Evolutionary conservation across 2,329 filamentous ascomycete genomes (phyloP).

Genomic region (Drechslerella coelobrocha): DNA sequence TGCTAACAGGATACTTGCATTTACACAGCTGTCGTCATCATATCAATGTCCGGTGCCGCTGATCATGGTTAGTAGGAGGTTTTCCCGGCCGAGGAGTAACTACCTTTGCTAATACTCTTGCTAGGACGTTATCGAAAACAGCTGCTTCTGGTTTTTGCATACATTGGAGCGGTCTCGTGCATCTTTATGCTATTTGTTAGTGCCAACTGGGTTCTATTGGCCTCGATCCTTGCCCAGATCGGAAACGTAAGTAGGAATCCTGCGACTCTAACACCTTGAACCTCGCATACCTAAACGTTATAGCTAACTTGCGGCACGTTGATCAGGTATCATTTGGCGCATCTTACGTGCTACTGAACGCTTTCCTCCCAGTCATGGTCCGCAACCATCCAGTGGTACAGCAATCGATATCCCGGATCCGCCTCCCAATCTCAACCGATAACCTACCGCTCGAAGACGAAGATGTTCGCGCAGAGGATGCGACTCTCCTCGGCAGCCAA

Average conservation of each 20-base stretch:
- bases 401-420: conserved; percentile 31
- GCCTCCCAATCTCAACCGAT: conserved; percentile 21
- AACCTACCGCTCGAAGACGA: conserved; percentile 32
- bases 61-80: conserved; percentile 74
- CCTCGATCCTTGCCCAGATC: conserved; percentile 82
- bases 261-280: background rate
- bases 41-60: conserved; percentile 94
- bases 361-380: conserved; percentile 88
- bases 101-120: background rate
- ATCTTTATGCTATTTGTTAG: conserved; percentile 86
- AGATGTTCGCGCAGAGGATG: conserved; percentile 48
- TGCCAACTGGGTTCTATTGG: conserved; percentile 78
- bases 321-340: conserved; percentile 75
- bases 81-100: background rate
- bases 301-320: background rate
- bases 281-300: conserved; percentile 4
- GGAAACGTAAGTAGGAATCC: conserved; percentile 73
- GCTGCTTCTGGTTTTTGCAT: conserved; percentile 82
- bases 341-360: conserved; percentile 93
- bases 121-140: conserved; percentile 75
- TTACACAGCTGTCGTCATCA: conserved; percentile 70
- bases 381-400: conserved; percentile 73
- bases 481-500: conserved; percentile 37
- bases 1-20: conserved; percentile 3
- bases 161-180: conserved; percentile 78